Percentiles rank a stretch among this genome's conserved stretches.
These are phyloP conservation scores for Phytophthora brassicae DNA, from an alignment of 352 stramenopile species.

Conservation along the genomic window DNA sequence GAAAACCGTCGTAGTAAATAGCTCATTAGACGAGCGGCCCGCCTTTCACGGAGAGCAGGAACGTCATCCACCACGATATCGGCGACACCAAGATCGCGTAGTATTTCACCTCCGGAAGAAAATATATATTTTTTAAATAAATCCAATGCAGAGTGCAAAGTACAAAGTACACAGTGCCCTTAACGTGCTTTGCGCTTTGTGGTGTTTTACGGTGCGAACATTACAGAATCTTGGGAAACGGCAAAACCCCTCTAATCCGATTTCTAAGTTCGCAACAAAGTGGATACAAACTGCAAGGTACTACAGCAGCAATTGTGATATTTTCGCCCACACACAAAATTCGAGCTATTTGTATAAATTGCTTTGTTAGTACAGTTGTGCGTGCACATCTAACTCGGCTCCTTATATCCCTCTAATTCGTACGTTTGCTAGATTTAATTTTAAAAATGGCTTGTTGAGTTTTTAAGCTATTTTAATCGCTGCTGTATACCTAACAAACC, in stretches of 20 bases:
- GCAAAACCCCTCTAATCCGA: background rate
- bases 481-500: too few species aligned
- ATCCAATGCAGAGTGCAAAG: background rate
- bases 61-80: background rate
- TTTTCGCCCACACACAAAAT: too few species aligned
- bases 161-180: background rate
- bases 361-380: too few species aligned
- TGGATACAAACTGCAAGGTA: background rate
- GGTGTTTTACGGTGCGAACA: background rate
- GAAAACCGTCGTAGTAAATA: conserved; percentile 1
- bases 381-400: too few species aligned
- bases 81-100: background rate
- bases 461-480: too few species aligned
- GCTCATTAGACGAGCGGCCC: background rate
- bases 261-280: background rate
- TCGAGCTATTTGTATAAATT: too few species aligned
- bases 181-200: background rate
- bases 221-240: background rate
- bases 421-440: too few species aligned
- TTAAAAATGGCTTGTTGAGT: too few species aligned
- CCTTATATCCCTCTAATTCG: too few species aligned
- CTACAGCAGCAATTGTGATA: too few species aligned
- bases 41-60: background rate
- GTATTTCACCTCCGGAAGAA: background rate
- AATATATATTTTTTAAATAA: background rate